Conservation (phyloP, 257 asterid species). For the Plantago elongata region DNA sequence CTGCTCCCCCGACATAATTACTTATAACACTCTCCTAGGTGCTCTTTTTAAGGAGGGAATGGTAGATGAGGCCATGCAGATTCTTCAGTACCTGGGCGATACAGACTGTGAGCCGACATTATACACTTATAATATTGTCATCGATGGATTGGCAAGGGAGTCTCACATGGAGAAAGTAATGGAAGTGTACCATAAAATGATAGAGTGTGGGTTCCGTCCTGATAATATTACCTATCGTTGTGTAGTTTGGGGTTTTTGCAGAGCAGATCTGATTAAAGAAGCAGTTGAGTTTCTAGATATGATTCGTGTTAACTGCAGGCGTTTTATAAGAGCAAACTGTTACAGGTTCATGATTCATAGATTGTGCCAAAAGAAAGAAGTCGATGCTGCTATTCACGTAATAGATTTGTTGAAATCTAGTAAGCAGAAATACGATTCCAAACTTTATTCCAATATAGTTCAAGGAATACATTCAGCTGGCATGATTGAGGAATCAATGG, state of each 20-base stretch:
- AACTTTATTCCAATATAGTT: slow-evolving; percentile 38
- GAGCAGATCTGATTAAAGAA: slow-evolving; percentile 66
- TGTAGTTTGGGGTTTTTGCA: slow-evolving; percentile 77
- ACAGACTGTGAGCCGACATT: slow-evolving; percentile 52
- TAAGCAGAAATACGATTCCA: slow-evolving; percentile 28
- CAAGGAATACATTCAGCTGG: slow-evolving; percentile 61
- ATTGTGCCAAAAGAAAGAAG: slow-evolving; percentile 52
- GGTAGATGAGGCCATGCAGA: slow-evolving; percentile 58
- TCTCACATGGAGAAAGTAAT: slow-evolving; percentile 65
- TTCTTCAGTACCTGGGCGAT: slow-evolving; percentile 37
- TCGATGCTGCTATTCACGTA: slow-evolving; percentile 54
- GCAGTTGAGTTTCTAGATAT: slow-evolving; percentile 54
- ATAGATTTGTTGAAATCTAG: slow-evolving; percentile 46
- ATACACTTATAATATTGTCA: slow-evolving; percentile 65
- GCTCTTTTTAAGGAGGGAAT: slow-evolving; percentile 59
- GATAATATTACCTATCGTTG: slow-evolving; percentile 79
- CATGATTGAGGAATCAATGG: slow-evolving; percentile 58
- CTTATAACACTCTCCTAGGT: slow-evolving; percentile 73
- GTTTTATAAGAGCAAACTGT: slow-evolving; percentile 59
- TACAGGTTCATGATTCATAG: slow-evolving; percentile 61
- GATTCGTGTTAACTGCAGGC: slow-evolving; percentile 39
- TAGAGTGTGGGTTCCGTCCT: slow-evolving; percentile 49
- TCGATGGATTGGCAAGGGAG: slow-evolving; percentile 73
- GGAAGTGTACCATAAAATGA: slow-evolving; percentile 62
- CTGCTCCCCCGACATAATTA: slow-evolving; percentile 61